phyloP scores from a whole-genome alignment of 1,284 basidiomycete species.

The Naganishia sp. region DNA sequence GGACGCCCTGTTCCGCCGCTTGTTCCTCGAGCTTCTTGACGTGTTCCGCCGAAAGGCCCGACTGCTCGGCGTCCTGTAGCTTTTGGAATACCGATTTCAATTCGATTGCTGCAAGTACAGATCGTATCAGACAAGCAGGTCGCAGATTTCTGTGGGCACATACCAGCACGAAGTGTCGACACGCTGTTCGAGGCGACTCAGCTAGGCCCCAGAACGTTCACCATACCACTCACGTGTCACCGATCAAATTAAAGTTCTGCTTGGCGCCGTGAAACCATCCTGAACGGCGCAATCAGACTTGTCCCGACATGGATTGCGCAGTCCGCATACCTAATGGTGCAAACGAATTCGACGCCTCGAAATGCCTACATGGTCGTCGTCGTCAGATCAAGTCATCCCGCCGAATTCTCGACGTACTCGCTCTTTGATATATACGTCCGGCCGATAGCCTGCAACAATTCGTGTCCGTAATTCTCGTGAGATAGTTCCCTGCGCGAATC shows the following conservation, averaged over 20 bases:
- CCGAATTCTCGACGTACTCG: conserved; percentile 53
- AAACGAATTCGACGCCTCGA: conserved; percentile 64
- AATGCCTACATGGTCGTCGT: conserved; percentile 56
- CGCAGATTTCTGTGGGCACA: neutral
- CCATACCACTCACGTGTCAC: conserved; percentile 71
- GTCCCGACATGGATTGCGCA: conserved; percentile 68
- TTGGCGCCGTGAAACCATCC: conserved; percentile 92
- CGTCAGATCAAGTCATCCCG: neutral
- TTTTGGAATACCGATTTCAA: conserved; percentile 95
- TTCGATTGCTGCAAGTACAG: conserved; percentile 66
- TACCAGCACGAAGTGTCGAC: conserved; percentile 71
- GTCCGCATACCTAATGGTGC: conserved; percentile 43
- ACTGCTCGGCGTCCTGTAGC: conserved; percentile 86
- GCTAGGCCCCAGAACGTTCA: neutral
- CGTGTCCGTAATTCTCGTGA: conserved; percentile 88
- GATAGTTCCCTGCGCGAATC: conserved; percentile 67
- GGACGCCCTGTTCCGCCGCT: conserved; percentile 89
- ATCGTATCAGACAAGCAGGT: neutral
- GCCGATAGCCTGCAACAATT: conserved; percentile 87
- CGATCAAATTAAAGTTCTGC: conserved; percentile 89
- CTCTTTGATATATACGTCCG: conserved; percentile 84
- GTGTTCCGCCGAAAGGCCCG: conserved; percentile 82
- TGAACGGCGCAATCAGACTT: conserved; percentile 61
- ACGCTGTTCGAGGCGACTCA: conserved; percentile 60
- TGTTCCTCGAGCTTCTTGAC: conserved; percentile 89